Percentiles rank a stretch among this genome's conserved stretches.
These are phyloP conservation scores for Blepharisma japonicum DNA, from an alignment of 73 alveolate genomes.

Conservation along the genomic window DNA sequence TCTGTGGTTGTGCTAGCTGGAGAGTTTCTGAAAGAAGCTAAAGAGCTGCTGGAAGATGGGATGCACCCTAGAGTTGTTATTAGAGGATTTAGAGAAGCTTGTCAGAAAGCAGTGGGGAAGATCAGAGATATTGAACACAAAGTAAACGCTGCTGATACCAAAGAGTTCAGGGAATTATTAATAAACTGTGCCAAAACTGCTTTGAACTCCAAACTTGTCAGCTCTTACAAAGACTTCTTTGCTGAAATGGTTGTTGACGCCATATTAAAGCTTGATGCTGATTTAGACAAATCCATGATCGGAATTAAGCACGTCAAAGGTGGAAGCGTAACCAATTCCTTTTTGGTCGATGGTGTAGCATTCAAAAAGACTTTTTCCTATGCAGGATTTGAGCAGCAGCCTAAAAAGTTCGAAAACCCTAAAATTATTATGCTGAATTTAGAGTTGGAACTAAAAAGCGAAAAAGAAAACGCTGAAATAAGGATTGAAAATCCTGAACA, in stretches of 20 bases:
- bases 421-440: constrained; percentile 81
- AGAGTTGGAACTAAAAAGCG: constrained; percentile 95
- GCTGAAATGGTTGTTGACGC: constrained; percentile 95
- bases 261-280: constrained; percentile 82
- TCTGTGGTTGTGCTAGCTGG: constrained; percentile 90
- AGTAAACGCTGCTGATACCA: constrained; percentile 47
- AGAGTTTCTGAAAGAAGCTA: constrained; percentile 92
- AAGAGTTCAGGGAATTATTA: constrained; percentile 65
- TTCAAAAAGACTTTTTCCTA: constrained; percentile 95
- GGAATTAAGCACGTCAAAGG: constrained; percentile 93
- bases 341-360: constrained; percentile 94
- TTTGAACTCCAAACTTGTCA: constrained; percentile 84
- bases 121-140: constrained; percentile 65
- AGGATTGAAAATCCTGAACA: constrained; percentile 93
- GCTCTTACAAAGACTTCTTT: constrained; percentile 92
- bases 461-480: constrained; percentile 92
- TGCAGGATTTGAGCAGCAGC: constrained; percentile 98
- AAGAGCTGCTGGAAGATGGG: constrained; percentile 91
- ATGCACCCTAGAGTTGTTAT: constrained; percentile 86
- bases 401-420: constrained; percentile 90
- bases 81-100: constrained; percentile 85
- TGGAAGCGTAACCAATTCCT: constrained; percentile 83
- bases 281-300: constrained; percentile 63
- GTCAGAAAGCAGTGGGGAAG: constrained; percentile 63
- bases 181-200: constrained; percentile 86